Percentiles rank a stretch among this genome's conserved stretches.
Conservation (phyloP, 495 filamentous ascomycete species). For the Thozetella sp. region DNA sequence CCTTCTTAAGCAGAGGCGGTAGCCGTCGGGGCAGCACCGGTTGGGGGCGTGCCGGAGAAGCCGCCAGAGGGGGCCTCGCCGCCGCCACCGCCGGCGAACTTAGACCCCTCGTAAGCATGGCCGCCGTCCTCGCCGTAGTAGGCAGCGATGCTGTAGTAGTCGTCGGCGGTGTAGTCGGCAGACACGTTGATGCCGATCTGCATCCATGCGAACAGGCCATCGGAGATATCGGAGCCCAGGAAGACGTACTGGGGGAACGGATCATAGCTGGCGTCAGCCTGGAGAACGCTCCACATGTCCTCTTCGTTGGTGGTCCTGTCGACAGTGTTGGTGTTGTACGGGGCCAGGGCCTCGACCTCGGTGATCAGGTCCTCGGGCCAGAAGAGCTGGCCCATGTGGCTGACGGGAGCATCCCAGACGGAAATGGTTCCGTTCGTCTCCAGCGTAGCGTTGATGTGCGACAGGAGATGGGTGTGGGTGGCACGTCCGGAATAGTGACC, state of each 20-base stretch:
- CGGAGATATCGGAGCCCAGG: conserved; percentile 46
- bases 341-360: conserved; percentile 52
- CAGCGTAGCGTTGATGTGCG: conserved; percentile 41
- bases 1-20: no score
- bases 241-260: conserved; percentile 59
- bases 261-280: conserved; percentile 50
- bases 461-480: conserved; percentile 57
- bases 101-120: no score
- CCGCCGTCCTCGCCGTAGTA: neutral
- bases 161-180: conserved; percentile 19
- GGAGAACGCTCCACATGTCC: conserved; percentile 38
- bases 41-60: no score
- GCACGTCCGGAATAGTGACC: conserved; percentile 64
- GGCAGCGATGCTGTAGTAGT: neutral
- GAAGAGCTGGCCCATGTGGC: conserved; percentile 60
- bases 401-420: conserved; percentile 46
- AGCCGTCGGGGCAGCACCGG: no score
- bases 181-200: conserved; percentile 45
- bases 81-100: no score
- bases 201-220: conserved; percentile 57
- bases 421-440: conserved; percentile 47
- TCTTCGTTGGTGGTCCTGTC: conserved; percentile 42
- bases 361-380: conserved; percentile 53
- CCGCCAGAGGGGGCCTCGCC: no score
- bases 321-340: conserved; percentile 55